Evolutionary conservation across 148 eudicot species (phyloP).

Genomic region (Diospyros kaki): DNA sequence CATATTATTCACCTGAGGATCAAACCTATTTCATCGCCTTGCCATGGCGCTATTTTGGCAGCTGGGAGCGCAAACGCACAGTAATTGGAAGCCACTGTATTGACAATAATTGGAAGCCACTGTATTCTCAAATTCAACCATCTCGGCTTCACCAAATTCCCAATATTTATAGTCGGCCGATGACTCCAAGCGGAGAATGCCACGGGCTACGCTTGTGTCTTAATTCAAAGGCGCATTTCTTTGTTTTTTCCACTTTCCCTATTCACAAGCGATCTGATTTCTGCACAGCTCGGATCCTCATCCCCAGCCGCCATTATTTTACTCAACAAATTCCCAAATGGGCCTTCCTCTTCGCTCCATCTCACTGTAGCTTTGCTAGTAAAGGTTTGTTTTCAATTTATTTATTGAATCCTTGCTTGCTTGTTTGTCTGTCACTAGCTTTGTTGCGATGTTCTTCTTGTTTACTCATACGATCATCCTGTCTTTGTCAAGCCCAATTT

Average conservation of each 20-base stretch:
- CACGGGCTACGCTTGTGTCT: not conserved
- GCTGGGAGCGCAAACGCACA: too few species aligned
- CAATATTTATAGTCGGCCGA: not conserved
- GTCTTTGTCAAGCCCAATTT: conserved; percentile 13
- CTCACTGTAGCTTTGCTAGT: not conserved
- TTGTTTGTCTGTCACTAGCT: too few species aligned
- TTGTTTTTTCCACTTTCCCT: not conserved
- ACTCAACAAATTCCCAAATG: not conserved
- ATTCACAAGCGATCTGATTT: not conserved
- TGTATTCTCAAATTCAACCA: too few species aligned
- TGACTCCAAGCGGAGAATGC: not conserved
- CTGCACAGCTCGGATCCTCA: conserved; percentile 12
- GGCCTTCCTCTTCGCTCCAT: not conserved
- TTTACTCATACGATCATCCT: conserved; percentile 6
- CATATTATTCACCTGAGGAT: too few species aligned
- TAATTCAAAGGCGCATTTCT: not conserved
- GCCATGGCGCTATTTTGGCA: too few species aligned
- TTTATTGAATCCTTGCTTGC: not conserved
- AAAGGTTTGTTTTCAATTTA: not conserved
- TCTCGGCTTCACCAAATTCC: too few species aligned
- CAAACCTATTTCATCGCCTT: too few species aligned
- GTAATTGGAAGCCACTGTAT: too few species aligned
- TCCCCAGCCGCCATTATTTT: not conserved
- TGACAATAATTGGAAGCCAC: too few species aligned
- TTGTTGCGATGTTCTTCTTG: conserved; percentile 1